Evolutionary conservation across 2,329 filamentous ascomycete species (phyloP).

Genomic region (Plectosphaerella plurivora): DNA sequence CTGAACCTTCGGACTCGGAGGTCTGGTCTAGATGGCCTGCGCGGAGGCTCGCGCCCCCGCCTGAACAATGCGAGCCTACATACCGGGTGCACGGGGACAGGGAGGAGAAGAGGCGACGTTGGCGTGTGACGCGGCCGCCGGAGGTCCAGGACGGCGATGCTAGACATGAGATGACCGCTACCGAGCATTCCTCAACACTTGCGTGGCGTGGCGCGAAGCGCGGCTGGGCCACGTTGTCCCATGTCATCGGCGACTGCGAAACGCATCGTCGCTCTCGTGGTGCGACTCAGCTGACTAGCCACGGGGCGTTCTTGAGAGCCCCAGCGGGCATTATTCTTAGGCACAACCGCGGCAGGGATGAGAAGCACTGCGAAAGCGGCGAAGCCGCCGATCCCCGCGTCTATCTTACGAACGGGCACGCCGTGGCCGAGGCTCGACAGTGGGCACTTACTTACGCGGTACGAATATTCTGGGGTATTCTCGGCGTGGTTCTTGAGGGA

Average conservation of each 20-base stretch:
- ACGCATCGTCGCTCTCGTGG: not conserved
- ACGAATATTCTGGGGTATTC: not conserved
- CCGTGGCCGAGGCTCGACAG: too few species aligned
- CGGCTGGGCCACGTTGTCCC: not conserved
- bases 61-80: too few species aligned
- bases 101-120: not conserved
- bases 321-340: slow-evolving; percentile 3
- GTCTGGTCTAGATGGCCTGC: too few species aligned
- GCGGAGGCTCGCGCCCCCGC: too few species aligned
- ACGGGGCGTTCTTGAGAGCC: too few species aligned
- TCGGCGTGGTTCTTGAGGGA: not conserved
- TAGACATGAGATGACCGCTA: not conserved
- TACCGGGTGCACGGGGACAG: not conserved
- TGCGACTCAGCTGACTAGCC: not conserved
- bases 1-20: too few species aligned
- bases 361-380: too few species aligned
- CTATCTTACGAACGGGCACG: too few species aligned
- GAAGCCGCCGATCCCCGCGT: too few species aligned
- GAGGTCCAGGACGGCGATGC: not conserved
- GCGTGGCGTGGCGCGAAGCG: not conserved
- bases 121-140: not conserved
- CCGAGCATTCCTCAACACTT: not conserved
- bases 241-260: not conserved
- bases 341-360: too few species aligned
- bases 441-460: not conserved